Evolutionary conservation across 495 filamentous ascomycete species (phyloP), one percentile per base, ranked within the genome.

Genomic region (Cryomyces antarcticus): DNA sequence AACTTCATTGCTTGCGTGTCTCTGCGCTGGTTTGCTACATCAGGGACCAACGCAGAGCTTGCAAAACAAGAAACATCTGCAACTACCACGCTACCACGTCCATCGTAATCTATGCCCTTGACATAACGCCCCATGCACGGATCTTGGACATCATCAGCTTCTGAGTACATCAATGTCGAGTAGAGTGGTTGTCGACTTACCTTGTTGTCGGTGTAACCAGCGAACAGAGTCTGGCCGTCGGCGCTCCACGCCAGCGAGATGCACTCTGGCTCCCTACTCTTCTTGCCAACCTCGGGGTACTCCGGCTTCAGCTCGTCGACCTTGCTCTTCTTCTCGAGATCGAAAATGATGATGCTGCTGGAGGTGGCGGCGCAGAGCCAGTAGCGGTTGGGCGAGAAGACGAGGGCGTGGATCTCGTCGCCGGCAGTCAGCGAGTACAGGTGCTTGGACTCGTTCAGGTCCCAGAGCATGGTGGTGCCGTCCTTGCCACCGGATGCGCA

Each of bases 281-380:
- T 96, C 86, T 94, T 94, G 68, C 89, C 86, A 60, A 86, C 79
- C 57, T 85, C 75, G 49, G 84, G 73, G 70, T 92, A 95, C 59
- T 97, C 92, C 51, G 92, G 92, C 82, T 93, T 95, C 64, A 99
- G 75, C 77, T 96, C 89, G 57, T 99, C 89, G 52, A 99, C 89
- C 78, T 96, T 96, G 78, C 80, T 88, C 84, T 99, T 96, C 87
- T 99, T 99, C 83, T 99, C 89, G 54, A 99, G 76, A 63, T 99
- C 89, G 69, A 99, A 99, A 73, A 99, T 96, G 76, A 94, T 96
- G 76, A 99, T 96, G 72, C 73, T 81, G 70, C 72, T 82, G 59
- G 81, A 72, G 46, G 89, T 99, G 58, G 89, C 89, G 59, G 89
- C 89, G 76, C 89, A 99, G 48, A 99, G 78, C 89, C 89, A 99